Evolutionary conservation across 768 basidiomycete species (phyloP).

Genomic region (Melanogaster broomeanus): DNA sequence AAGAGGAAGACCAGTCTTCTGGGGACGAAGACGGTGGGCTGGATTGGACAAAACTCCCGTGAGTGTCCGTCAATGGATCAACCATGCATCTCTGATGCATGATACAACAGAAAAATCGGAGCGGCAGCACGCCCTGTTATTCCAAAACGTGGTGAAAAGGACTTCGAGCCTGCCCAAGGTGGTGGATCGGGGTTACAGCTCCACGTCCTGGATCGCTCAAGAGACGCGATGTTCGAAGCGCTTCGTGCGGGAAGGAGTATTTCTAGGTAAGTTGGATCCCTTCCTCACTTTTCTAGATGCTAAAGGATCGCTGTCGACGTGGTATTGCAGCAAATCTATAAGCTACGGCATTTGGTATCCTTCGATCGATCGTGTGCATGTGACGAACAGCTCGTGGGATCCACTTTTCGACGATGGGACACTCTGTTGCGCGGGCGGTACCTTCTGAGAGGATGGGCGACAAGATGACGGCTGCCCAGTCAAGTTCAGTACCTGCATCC

Average conservation of each 20-base stretch:
- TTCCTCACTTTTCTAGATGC: background rate
- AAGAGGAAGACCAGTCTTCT: slow-evolving; percentile 49
- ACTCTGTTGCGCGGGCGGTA: slow-evolving; percentile 60
- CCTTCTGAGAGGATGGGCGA: slow-evolving; percentile 30
- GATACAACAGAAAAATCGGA: slow-evolving; percentile 19
- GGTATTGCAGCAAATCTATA: slow-evolving; percentile 59
- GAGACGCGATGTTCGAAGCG: slow-evolving; percentile 87
- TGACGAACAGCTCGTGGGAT: slow-evolving; percentile 79
- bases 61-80: slow-evolving; percentile 16
- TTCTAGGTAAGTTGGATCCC: slow-evolving; percentile 56
- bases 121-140: slow-evolving; percentile 63
- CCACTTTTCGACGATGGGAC: slow-evolving; percentile 80
- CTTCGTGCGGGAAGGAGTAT: slow-evolving; percentile 72
- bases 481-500: slow-evolving; percentile 3
- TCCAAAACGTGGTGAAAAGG: slow-evolving; percentile 96
- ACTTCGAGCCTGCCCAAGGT: slow-evolving; percentile 80
- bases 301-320: background rate
- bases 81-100: slow-evolving; percentile 5
- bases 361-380: slow-evolving; percentile 58
- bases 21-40: slow-evolving; percentile 75
- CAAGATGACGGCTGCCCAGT: background rate
- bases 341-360: slow-evolving; percentile 86
- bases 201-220: slow-evolving; percentile 76
- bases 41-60: slow-evolving; percentile 86
- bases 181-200: slow-evolving; percentile 75